These are phyloP conservation scores for Colletotrichum shisoi DNA, from an alignment of 2,329 filamentous ascomycete genomes.

Conservation along the genomic window DNA sequence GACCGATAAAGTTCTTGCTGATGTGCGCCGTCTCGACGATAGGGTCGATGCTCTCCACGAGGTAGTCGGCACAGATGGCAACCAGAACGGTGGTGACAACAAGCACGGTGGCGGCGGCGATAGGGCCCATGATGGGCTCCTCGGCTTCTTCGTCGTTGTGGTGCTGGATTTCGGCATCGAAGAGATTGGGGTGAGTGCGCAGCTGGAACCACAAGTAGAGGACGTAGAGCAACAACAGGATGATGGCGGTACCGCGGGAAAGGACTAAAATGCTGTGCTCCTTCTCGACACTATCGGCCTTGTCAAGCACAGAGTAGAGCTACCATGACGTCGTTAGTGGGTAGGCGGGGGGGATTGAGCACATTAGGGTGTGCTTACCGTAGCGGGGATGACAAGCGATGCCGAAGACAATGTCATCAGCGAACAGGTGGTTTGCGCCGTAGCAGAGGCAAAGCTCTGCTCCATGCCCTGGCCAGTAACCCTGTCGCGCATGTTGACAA, in stretches of 20 bases:
- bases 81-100: slow-evolving; percentile 74
- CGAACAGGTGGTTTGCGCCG: slow-evolving; percentile 78
- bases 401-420: slow-evolving; percentile 79
- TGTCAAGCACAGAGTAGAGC: slow-evolving; percentile 72
- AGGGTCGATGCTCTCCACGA: slow-evolving; percentile 77
- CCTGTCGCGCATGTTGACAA: slow-evolving; percentile 65
- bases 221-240: slow-evolving; percentile 76
- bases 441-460: slow-evolving; percentile 77
- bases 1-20: slow-evolving; percentile 81
- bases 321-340: slow-evolving; percentile 42
- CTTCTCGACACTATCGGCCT: slow-evolving; percentile 53
- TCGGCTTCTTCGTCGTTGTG: slow-evolving; percentile 49
- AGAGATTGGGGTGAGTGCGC: slow-evolving; percentile 75
- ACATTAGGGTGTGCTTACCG: slow-evolving; percentile 53
- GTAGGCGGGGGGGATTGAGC: neutral
- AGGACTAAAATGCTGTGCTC: slow-evolving; percentile 70
- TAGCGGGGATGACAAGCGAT: slow-evolving; percentile 80
- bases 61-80: slow-evolving; percentile 76
- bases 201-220: slow-evolving; percentile 83
- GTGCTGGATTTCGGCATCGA: slow-evolving; percentile 62
- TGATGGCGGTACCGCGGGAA: slow-evolving; percentile 78
- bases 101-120: slow-evolving; percentile 71
- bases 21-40: slow-evolving; percentile 75
- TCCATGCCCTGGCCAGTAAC: slow-evolving; percentile 67
- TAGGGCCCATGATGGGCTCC: slow-evolving; percentile 65